Percentiles rank a stretch among this genome's conserved stretches.
Conservation (phyloP, 2,329 filamentous ascomycete genomes). For the Colletotrichum destructivum region DNA sequence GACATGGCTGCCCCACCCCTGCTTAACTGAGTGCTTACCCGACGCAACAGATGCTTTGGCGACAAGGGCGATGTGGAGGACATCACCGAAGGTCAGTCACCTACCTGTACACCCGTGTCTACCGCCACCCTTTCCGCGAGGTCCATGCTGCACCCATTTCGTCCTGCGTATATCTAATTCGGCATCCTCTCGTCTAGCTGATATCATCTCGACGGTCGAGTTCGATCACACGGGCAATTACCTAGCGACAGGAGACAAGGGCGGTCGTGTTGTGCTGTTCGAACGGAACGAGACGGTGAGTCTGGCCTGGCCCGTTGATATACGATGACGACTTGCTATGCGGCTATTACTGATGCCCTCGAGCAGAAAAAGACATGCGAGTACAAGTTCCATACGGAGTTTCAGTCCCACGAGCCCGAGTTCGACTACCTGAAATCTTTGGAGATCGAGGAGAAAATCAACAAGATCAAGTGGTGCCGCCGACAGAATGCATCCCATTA, state of each 20-base stretch:
- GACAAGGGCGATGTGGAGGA: slow-evolving; percentile 99
- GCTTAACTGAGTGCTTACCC: slow-evolving; percentile 47
- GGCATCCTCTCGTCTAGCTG: slow-evolving; percentile 67
- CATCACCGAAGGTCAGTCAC: slow-evolving; percentile 88
- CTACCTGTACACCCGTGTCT: neutral
- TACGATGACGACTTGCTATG: neutral
- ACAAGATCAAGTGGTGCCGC: slow-evolving; percentile 99
- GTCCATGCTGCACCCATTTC: neutral
- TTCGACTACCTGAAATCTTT: slow-evolving; percentile 99
- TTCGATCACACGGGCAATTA: slow-evolving; percentile 94
- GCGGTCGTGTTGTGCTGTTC: slow-evolving; percentile 87
- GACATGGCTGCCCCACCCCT: slow-evolving; percentile 6
- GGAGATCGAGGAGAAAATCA: slow-evolving; percentile 99
- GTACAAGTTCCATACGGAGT: slow-evolving; percentile 99
- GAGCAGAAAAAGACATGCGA: slow-evolving; percentile 98
- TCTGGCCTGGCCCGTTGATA: slow-evolving; percentile 41
- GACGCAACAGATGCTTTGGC: slow-evolving; percentile 86
- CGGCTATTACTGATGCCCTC: slow-evolving; percentile 50
- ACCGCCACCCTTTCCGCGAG: neutral
- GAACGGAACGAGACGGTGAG: slow-evolving; percentile 95
- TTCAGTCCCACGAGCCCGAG: slow-evolving; percentile 99
- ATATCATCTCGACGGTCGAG: slow-evolving; percentile 93
- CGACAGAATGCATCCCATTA: slow-evolving; percentile 99
- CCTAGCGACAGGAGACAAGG: slow-evolving; percentile 91
- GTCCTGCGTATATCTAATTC: slow-evolving; percentile 47